Base-by-base conservation (phyloP, 2,329 filamentous ascomycete genomes). In the Phyllosticta citribraziliensis region DNA sequence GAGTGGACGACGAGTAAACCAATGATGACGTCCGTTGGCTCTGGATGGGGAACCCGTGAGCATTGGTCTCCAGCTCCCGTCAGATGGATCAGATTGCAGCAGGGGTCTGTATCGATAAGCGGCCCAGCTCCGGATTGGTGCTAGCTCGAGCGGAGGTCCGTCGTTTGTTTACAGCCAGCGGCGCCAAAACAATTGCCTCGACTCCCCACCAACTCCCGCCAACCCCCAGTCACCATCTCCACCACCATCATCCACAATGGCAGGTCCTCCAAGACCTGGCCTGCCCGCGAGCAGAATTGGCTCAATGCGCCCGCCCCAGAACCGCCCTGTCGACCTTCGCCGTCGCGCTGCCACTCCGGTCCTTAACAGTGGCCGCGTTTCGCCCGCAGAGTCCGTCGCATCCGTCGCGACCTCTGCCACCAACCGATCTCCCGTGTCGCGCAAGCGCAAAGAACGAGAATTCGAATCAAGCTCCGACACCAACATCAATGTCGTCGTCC, bases 401-500 rank as follows among this genome's bases (percentile, higher is more conserved):
- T 88, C 88, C 3, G 75, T 80, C 47, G 74, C 73, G 11, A 72
- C 71, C 6, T 72, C 65, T 33, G 72, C 74, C 57, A 75, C 79
- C 59, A 68, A 70, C 47, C 75, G 74, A 65, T 78, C 79, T 2
- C 78, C 64, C 85, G 24, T 81, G 80, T 57, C 59, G 50, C 54
- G 59, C 53, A 96, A 97, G 79, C 86, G 92, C 69, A 96, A 96
- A 74, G 89, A 94, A 67, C 84, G 89, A 69, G 89, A 95, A 47
- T 93, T 87, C 70, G 92, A 93, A 53, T 74, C 5, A 85, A 89
- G 61, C 69, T 60, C 50, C 10, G 91, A 96, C 74, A 97, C 93
- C 8, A 99, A 97, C 72, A 99, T 99, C 75, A 94, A 95, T 72
- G 94, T 99, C 55, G 92, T 97, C 35, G 95, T 99, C 62, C 84